Evolutionary conservation across 495 filamentous ascomycete genomes (phyloP), one percentile per base, ranked within the genome.

Genomic region (Aspergillus egyptiacus): DNA sequence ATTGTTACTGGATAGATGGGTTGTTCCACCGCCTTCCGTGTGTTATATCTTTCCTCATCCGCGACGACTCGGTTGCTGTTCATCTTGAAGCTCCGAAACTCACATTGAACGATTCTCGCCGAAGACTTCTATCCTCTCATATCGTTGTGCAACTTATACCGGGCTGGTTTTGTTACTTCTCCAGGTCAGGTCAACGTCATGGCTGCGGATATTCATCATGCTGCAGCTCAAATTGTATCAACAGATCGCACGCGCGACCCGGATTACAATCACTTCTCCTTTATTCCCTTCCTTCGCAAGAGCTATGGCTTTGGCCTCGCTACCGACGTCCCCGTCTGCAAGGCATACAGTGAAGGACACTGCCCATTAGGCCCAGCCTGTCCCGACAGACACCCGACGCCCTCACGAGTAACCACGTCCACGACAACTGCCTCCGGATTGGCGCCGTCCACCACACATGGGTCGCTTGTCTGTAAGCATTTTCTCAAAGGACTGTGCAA

Each of bases 401-500:
- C 72, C 4, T 71, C 70, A 3, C 65, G 67, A 35, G 68, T 73
- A 10, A 74, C 70, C 9, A 68, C 69, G 1, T 70, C 68, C 1
- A 73, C 68, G 0, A 74, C 68, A 19, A 85, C 80, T 56, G 81
- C 80, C 55, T 80, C 74, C 4, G 68, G 68, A 13, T 55, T 74
- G 51, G 70, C 69, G 0, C 72, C 71, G 6, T 74, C 71, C 5
- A 68, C 72, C 15, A 75, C 72, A 6, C 74, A 79, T 51, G 75
- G 76, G 32, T 82, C 76, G 10, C 77, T 96, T 0, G 89, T 98
- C 48, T 98, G 93, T 82, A 98, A 98, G 71, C 93, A 97, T 78
- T 98, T 94, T 82, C 82, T 97, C 54, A 86, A 94, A 56, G 90
- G 89, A 0, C 83, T 98, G 19, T 98, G 93, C 76, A 98, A 97